Evolutionary conservation across 1,284 basidiomycete species (phyloP).

Genomic region (Melampsora medusae): DNA sequence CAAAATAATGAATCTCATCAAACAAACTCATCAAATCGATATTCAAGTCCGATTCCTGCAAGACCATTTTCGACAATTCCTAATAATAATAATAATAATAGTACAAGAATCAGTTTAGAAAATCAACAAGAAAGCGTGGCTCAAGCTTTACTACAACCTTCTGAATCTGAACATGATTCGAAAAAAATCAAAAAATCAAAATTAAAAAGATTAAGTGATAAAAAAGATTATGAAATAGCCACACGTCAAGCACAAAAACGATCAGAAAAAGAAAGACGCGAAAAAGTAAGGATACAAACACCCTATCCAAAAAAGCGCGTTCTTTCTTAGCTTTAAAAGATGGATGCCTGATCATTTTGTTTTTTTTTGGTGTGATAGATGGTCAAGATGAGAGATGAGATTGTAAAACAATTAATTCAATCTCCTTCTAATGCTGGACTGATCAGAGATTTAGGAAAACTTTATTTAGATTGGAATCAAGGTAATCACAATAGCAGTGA

Average conservation of each 20-base stretch:
- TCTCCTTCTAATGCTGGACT: constrained; percentile 23
- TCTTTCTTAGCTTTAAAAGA: too few species aligned
- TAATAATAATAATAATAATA: background rate
- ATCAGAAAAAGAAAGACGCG: constrained; percentile 28
- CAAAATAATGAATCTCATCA: too few species aligned
- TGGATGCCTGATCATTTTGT: too few species aligned
- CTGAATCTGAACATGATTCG: background rate
- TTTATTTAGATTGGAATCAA: constrained; percentile 29
- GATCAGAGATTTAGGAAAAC: constrained; percentile 25
- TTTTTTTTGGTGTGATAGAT: constrained; percentile 7
- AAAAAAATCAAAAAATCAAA: constrained; percentile 31
- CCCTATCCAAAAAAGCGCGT: too few species aligned
- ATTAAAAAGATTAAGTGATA: constrained; percentile 6
- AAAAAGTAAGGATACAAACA: constrained; percentile 17
- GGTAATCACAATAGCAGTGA: constrained; percentile 27
- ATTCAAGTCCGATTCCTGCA: constrained; percentile 18
- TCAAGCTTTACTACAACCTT: too few species aligned
- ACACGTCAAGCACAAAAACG: constrained; percentile 25
- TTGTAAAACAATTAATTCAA: constrained; percentile 19
- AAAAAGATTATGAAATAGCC: constrained; percentile 26
- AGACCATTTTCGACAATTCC: constrained; percentile 1
- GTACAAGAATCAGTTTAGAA: background rate
- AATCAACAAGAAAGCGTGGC: background rate
- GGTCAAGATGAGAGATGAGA: constrained; percentile 24
- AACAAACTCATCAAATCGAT: too few species aligned